phyloP scores from a whole-genome alignment of 495 filamentous ascomycete species.

The Neurospora africana region DNA sequence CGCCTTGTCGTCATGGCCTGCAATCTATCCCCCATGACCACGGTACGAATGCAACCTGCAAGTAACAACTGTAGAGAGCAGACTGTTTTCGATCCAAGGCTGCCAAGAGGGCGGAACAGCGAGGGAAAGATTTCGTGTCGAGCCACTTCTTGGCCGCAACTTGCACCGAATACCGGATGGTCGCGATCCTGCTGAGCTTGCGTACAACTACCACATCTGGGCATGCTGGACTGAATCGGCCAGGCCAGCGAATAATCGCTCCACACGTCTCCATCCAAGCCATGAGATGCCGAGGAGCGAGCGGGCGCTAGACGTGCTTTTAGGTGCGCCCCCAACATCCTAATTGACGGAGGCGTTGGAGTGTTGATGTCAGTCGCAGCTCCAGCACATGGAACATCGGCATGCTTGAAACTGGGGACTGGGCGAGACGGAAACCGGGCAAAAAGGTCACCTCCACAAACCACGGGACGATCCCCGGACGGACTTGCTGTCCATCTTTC shows the following conservation, averaged over 20 bases:
- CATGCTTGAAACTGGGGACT: background rate
- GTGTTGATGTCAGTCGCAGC: background rate
- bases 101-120: background rate
- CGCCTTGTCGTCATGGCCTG: background rate
- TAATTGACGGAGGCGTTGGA: background rate
- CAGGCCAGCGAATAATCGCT: constrained; percentile 12
- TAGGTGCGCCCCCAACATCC: background rate
- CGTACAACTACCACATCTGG: background rate
- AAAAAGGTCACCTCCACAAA: background rate
- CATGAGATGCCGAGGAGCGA: background rate
- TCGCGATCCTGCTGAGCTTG: background rate
- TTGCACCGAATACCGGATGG: background rate
- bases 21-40: background rate
- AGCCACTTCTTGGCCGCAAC: background rate
- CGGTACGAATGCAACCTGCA: background rate
- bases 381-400: background rate
- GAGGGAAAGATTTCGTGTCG: background rate
- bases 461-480: background rate
- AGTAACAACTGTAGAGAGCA: background rate
- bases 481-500: background rate
- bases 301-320: background rate
- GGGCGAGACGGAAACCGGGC: background rate
- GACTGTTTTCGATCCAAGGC: background rate
- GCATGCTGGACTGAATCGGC: background rate
- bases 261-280: constrained; percentile 16